Base-by-base conservation (phyloP, 768 basidiomycete species). In the Mycena rebaudengoi region DNA sequence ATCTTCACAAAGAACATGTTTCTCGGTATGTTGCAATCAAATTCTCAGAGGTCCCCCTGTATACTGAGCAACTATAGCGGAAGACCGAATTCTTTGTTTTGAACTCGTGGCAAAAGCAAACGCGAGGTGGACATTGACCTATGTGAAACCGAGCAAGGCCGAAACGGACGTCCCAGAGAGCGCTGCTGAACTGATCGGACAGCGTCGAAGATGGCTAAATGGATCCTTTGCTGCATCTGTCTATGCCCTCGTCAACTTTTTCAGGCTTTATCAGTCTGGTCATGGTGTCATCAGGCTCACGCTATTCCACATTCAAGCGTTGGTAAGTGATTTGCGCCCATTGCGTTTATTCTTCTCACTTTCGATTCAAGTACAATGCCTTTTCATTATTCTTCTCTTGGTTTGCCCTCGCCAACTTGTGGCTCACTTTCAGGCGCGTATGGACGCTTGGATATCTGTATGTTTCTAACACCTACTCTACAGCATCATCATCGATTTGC, bases 1-100 rank as follows among this genome's bases (percentile, higher is more conserved):
- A 96, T 98, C 70, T 97, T 98, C 81, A 94, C 92, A 39, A 96
- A 96, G 80, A 97, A 96, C 75, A 91, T 90, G 88, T 88, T 88
- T 79, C 77, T 92, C 71, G 91, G 90, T 62, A 91, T 91, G 1
- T 26, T 45, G 0, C 10, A n/a, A n/a, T n/a, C n/a, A n/a, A n/a
- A n/a, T n/a, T n/a, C n/a, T 23, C 18, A 7, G 8, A 25, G 26
- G 20, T 20, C 18, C 70, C 85, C 86, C 75, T 6, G 16, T 25
- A 18, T 14, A n/a, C 45, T 21, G 5, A 1, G 18, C 39, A 35
- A 46, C 18, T 25, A 4, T 89, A 73, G 91, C 91, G 53, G 91
- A 92, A 71, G 91, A 91, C 75, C 86, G 91, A 76, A 92, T 92
- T 63, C 80, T 92, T 20, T 92, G 91, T 75, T 92, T 92, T 72